These are phyloP conservation scores for Exophiala viscosa DNA, from an alignment of 2,329 filamentous ascomycete species.

Conservation along the genomic window DNA sequence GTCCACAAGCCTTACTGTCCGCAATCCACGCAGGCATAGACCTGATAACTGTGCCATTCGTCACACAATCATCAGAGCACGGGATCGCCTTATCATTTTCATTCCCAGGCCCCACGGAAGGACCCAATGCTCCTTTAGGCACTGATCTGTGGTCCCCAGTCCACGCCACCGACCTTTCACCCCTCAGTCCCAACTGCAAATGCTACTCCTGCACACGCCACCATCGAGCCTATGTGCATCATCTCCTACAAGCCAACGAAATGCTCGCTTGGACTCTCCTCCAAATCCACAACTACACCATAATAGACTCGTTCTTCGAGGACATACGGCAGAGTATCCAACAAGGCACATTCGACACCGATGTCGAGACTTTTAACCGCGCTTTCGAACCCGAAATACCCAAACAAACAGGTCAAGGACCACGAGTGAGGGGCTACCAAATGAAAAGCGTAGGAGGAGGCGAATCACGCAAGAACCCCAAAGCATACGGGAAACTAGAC, in stretches of 20 bases:
- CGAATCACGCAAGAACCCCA: slow-evolving; percentile 62
- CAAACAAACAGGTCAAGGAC: slow-evolving; percentile 69
- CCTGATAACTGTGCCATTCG: slow-evolving; percentile 71
- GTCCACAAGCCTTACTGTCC: slow-evolving; percentile 72
- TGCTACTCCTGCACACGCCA: slow-evolving; percentile 85
- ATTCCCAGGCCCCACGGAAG: slow-evolving; percentile 54
- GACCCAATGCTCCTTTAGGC: slow-evolving; percentile 51
- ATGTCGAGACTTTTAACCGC: slow-evolving; percentile 58
- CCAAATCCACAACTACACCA: slow-evolving; percentile 83
- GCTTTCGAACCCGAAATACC: slow-evolving; percentile 70
- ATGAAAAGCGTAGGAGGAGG: slow-evolving; percentile 66
- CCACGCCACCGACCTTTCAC: slow-evolving; percentile 60
- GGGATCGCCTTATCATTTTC: slow-evolving; percentile 78
- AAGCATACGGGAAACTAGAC: slow-evolving; percentile 61
- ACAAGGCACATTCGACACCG: slow-evolving; percentile 52
- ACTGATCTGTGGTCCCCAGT: slow-evolving; percentile 69
- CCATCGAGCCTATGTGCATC: slow-evolving; percentile 81
- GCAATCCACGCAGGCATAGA: slow-evolving; percentile 77
- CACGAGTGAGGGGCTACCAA: slow-evolving; percentile 75
- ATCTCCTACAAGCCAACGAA: slow-evolving; percentile 84
- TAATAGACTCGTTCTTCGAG: slow-evolving; percentile 69
- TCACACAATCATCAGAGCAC: slow-evolving; percentile 70
- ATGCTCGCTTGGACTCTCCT: slow-evolving; percentile 95
- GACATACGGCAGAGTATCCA: slow-evolving; percentile 64
- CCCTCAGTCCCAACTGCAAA: slow-evolving; percentile 61